These are phyloP conservation scores for Globisporangium echinulatum DNA, from an alignment of 352 stramenopile species.

Conservation along the genomic window DNA sequence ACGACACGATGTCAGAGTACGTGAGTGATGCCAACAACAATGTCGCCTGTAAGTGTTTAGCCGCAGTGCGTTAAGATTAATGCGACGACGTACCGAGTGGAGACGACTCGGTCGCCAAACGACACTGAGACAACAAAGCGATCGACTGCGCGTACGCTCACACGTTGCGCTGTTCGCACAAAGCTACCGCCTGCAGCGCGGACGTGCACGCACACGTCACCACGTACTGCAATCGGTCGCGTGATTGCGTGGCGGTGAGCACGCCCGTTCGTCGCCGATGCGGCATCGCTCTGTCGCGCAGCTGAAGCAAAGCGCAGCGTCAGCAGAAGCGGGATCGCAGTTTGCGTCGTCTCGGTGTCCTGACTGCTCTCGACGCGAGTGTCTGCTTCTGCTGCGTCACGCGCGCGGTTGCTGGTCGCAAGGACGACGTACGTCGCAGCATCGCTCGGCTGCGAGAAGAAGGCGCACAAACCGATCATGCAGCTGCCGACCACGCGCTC, in stretches of 20 bases:
- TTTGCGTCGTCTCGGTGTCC: too few relatives aligned
- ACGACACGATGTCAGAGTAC: not conserved
- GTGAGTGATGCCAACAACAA: too few relatives aligned
- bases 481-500: not conserved
- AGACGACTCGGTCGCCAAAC: conserved; percentile 1
- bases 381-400: not conserved
- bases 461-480: conserved; percentile 3
- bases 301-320: conserved; percentile 1
- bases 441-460: conserved; percentile 1
- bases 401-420: not conserved
- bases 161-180: not conserved
- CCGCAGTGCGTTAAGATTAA: not conserved
- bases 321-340: conserved; percentile 6
- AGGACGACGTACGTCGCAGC: conserved; percentile 3
- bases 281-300: not conserved
- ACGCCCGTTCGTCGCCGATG: too few relatives aligned
- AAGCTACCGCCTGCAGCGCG: conserved; percentile 2
- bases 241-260: not conserved
- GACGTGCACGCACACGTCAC: conserved; percentile 7
- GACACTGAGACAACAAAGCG: not conserved
- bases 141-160: not conserved
- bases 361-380: not conserved
- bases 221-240: not conserved
- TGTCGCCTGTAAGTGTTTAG: too few relatives aligned
- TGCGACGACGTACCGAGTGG: conserved; percentile 1